Conservation (phyloP, 1,284 basidiomycete species). For the Boletus semigastroideus region DNA sequence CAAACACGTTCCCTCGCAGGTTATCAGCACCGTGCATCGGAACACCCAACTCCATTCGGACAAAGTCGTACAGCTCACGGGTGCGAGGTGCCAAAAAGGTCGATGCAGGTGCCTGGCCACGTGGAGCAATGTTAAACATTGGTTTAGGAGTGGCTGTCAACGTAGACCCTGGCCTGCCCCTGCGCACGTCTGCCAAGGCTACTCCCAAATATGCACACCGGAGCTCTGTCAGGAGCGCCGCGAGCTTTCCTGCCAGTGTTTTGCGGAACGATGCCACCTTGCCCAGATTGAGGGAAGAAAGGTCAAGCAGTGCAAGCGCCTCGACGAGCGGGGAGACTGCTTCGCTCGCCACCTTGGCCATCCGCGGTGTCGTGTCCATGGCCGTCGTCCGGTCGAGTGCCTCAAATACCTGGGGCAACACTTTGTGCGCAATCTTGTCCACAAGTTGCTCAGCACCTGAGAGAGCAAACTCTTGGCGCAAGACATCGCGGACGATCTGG, state of each 20-base stretch:
- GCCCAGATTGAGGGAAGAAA: slow-evolving; percentile 32
- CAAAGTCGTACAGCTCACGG: slow-evolving; percentile 66
- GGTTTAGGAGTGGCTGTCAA: neutral
- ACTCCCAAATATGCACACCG: slow-evolving; percentile 31
- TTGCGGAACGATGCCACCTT: slow-evolving; percentile 27
- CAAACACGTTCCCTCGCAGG: slow-evolving; percentile 31
- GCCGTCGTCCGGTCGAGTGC: slow-evolving; percentile 65
- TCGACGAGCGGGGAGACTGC: slow-evolving; percentile 62
- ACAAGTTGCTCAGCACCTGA: slow-evolving; percentile 12
- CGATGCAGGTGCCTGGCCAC: slow-evolving; percentile 53
- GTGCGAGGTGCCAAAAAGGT: slow-evolving; percentile 59
- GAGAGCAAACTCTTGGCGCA: slow-evolving; percentile 17
- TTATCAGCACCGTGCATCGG: slow-evolving; percentile 77
- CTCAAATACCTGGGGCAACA: slow-evolving; percentile 40
- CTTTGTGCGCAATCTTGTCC: slow-evolving; percentile 20
- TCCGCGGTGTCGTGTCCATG: slow-evolving; percentile 66
- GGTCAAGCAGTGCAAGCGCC: slow-evolving; percentile 41
- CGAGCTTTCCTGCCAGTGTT: slow-evolving; percentile 22
- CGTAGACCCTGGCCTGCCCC: slow-evolving; percentile 5
- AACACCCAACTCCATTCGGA: slow-evolving; percentile 64
- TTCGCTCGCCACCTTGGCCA: slow-evolving; percentile 65
- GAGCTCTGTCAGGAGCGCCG: slow-evolving; percentile 26
- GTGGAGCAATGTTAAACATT: slow-evolving; percentile 22
- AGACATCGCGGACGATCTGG: slow-evolving; percentile 19
- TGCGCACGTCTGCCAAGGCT: slow-evolving; percentile 27